Evolutionary conservation across 1,139 yeast species (phyloP).

Genomic region (Candida freyschussii): DNA sequence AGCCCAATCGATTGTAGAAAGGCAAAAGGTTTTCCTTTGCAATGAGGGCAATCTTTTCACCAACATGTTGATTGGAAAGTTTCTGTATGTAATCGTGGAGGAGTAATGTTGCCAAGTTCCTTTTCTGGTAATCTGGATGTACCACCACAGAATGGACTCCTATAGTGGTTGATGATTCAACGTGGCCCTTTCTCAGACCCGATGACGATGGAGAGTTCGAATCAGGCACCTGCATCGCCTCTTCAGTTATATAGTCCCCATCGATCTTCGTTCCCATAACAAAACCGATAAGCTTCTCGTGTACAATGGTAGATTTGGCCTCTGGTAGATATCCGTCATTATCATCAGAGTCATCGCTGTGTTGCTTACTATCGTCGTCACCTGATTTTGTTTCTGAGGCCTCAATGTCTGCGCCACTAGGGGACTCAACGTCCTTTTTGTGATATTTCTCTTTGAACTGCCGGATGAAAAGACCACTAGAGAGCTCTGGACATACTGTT

Average conservation of each 20-base stretch:
- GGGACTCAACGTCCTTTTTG: slow-evolving; percentile 5
- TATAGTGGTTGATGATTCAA: slow-evolving; percentile 66
- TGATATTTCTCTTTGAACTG: slow-evolving; percentile 38
- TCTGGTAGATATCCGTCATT: slow-evolving; percentile 42
- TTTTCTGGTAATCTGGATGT: slow-evolving; percentile 73
- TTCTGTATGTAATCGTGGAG: slow-evolving; percentile 89
- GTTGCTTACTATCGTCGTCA: slow-evolving; percentile 14
- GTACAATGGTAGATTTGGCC: slow-evolving; percentile 43
- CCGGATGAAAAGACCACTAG: slow-evolving; percentile 81
- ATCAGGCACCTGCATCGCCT: slow-evolving; percentile 60
- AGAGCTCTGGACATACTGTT: slow-evolving; percentile 80
- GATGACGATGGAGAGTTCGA: slow-evolving; percentile 22
- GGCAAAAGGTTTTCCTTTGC: slow-evolving; percentile 67
- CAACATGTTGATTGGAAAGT: slow-evolving; percentile 80
- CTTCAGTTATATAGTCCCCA: slow-evolving; percentile 50
- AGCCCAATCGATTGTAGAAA: slow-evolving; percentile 79
- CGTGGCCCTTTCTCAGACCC: slow-evolving; percentile 56
- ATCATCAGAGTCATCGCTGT: slow-evolving; percentile 11
- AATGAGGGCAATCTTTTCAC: slow-evolving; percentile 68
- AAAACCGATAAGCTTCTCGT: slow-evolving; percentile 77
- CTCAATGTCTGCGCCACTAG: slow-evolving; percentile 2
- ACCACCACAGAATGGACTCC: slow-evolving; percentile 83
- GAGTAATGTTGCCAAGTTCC: slow-evolving; percentile 75
- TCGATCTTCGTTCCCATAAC: slow-evolving; percentile 76
- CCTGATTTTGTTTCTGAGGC: slow-evolving; percentile 20